Base-by-base conservation (phyloP, 2,329 filamentous ascomycete species). In the Fusarium mangiferae region DNA sequence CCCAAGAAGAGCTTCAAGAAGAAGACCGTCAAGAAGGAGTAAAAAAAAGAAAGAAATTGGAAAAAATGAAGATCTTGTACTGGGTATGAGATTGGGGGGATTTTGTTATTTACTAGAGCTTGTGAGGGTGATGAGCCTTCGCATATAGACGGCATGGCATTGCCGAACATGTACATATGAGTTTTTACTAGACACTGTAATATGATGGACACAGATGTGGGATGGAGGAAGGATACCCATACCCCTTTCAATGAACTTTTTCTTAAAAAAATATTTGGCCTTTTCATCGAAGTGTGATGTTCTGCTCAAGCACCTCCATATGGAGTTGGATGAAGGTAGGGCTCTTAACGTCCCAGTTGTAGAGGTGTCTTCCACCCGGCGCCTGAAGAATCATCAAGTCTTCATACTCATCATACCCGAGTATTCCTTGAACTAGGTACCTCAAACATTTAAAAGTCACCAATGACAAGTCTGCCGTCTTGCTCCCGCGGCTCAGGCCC, bases 1-100 rank as follows among this genome's bases (percentile, higher is more conserved):
- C 85, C 85, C 7, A 87, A 87, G 80, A 78, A 78, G 70, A 69
- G 22, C 35, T 63, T 71, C 28, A 78, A 78, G 76, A 74, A 72
- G 62, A 84, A 84, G 80, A 77, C 78, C 45, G 78, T 30, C 38
- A 62, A 68, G 45, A 67, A 49, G 51, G 59, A 59, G 52, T 38
- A 18, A 56, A 56, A 48, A 28, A n/a, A n/a, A 35, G 35, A 70
- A 54, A 33, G 30, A 33, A 36, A 15, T 30, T 2, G 13, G 24
- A 55, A 36, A 49, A 42, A 35, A 15, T 13, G 6, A 30, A 28
- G 12, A 1, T 48, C 35, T 59, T 42, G 49, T 63, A 51, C 56
- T 63, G 49, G 42, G 66, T 70, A 70, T 39, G 36, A 70, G 66
- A 54, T 20, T 28, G 46, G 55, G 33, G n/a, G 42, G 13, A 22